Base-by-base conservation (phyloP, 2,329 filamentous ascomycete species). In the Cladophialophora immunda region DNA sequence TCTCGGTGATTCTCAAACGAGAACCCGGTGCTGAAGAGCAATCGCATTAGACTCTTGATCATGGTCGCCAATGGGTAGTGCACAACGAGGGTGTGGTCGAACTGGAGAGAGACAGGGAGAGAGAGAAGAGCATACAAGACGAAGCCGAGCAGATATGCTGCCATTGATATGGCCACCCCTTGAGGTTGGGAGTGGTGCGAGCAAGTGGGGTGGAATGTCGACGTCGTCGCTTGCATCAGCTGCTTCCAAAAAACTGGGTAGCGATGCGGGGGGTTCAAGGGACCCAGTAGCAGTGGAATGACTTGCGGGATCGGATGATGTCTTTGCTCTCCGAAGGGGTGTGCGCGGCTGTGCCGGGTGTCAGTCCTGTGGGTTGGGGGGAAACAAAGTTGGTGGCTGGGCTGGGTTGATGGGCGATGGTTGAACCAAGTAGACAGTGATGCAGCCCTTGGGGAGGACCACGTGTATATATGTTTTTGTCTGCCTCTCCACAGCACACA, bases 41-140 rank as follows among this genome's bases (percentile, higher is more conserved):
- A 34, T 19, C 47, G 64, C 45, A 68, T 68, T 32, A 68, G 52
- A 45, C 62, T 27, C 41, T 66, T 68, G 63, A 66, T 63, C 67
- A 68, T 68, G 30, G 27, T 68, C 25, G 53, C 45, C 45, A 15
- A 17, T 19, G 52, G 4, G 29, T 25, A 47, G 36, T 45, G 27
- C 1, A 34, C 15, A 50, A 15, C 3, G 38, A 9, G 34, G 5
- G 22, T 17, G 22, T 25, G 5, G 32, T 47, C 6, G 29, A 41
- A 15, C 9, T 4, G 30, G 13, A 54, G 32, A 36, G 22, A 25
- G 4, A 60, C 25, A 58, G 41, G 30, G 30, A n/a, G 15, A 59
- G n/a, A 56, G 13, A 34, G 38, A 34, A 45, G 47, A 36, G 62
- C 56, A 27, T 47, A 64, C 65, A 67, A 67, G 61, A 62, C 61